Base-by-base conservation (phyloP, 768 basidiomycete genomes). In the Dendrothele bispora region DNA sequence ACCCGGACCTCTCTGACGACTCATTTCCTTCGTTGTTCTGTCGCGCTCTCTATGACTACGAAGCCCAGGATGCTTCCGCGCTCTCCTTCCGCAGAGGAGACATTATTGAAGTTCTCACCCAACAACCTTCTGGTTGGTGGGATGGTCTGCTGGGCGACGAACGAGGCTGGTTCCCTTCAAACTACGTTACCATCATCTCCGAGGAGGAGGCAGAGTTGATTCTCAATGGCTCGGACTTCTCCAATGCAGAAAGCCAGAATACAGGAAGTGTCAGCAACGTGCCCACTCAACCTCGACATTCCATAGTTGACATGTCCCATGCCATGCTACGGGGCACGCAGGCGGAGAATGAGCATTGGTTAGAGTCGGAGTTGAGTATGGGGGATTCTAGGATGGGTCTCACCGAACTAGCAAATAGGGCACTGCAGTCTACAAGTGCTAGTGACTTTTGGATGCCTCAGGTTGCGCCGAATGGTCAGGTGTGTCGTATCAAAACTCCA, bases 81-180 rank as follows among this genome's bases (percentile, higher is more conserved):
- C 80, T 99, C 36, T 90, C 90, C 14, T 98, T 99, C 65, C 74
- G 65, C 52, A 82, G 80, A 56, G 88, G 85, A 54, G 94, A 98
- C 61, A 79, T 98, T 56, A 97, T 99, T 55, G 92, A 98, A 65
- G 92, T 98, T 50, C 77, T 95, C 44, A 90, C 88, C 10, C 86
- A 85, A 57, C 83, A 98, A 46, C 88, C 91, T 29, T 90, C 90
- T 4, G 95, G 95, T 14, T 99, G 95, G 95, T 98, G 95, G 97
- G 95, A 99, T 64, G 95, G 95, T 4, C 72, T 97, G 50, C 76
- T 97, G 18, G 82, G 84, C 39, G 88, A 91, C 46, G 86, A 89
- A 64, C 83, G 95, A 42, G 95, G 95, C 48, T 95, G 92, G 92
- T 95, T 99, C 67, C 95, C 95, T 18, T 91, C 89, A 55, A 99